Evolutionary conservation across 352 stramenopile genomes (phyloP).

Genomic region (Pythium chondricola): DNA sequence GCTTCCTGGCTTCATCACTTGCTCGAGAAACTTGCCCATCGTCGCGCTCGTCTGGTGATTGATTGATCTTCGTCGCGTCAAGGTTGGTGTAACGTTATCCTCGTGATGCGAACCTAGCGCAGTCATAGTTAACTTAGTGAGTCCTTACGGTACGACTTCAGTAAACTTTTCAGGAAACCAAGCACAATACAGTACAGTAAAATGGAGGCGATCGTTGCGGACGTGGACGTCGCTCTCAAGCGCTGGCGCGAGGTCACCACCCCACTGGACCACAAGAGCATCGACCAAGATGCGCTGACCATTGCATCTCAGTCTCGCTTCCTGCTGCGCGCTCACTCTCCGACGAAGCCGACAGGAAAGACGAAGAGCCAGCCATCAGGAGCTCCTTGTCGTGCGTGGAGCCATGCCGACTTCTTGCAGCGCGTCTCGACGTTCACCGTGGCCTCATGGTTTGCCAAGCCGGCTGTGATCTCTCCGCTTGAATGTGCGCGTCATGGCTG

Average conservation of each 20-base stretch:
- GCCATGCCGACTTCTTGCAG: conserved; percentile 36
- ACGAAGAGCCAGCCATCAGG: not conserved
- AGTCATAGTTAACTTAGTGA: not conserved
- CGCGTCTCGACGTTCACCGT: conserved; percentile 52
- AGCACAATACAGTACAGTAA: not conserved
- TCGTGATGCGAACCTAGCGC: too few relatives aligned
- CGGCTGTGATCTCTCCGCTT: conserved; percentile 32
- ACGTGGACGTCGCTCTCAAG: conserved; percentile 11
- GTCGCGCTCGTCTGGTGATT: too few relatives aligned
- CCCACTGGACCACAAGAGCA: conserved; percentile 8
- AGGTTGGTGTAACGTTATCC: too few relatives aligned
- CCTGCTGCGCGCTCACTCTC: not conserved
- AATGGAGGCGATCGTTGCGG: conserved; percentile 1
- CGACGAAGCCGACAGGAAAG: too few relatives aligned
- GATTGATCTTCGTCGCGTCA: too few relatives aligned
- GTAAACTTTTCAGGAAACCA: not conserved
- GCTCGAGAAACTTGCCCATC: conserved; percentile 38
- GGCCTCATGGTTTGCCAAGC: conserved; percentile 61
- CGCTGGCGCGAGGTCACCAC: conserved; percentile 20
- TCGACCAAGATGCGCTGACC: conserved; percentile 3
- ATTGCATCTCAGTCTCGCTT: not conserved
- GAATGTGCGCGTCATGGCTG: conserved; percentile 49
- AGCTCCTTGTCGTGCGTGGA: conserved; percentile 33
- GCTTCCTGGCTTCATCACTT: conserved; percentile 56
- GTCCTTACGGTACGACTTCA: not conserved